Evolutionary conservation across 1,284 basidiomycete genomes (phyloP), one percentile per base, ranked within the genome.

Genomic region (Austroboletus novae-zelandiae): DNA sequence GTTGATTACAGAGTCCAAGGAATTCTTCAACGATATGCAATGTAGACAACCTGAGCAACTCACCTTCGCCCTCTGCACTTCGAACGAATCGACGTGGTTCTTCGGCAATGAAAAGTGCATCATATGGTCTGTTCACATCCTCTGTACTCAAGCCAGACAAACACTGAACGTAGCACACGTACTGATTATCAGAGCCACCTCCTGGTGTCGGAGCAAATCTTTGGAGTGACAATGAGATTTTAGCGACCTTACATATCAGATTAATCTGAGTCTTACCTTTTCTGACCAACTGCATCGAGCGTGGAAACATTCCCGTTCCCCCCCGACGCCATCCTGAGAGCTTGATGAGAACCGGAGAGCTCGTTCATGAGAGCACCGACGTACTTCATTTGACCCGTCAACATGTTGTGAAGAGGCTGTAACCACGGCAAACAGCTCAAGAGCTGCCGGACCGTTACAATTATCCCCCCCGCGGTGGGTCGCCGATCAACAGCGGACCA

Each of bases 401-500:
- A 14, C 35, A 36, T 3, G 15, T 48, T 41, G 13, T 11, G 15
- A 13, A 54, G 47, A 9, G 43, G 37, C 1, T 8, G 30, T 3
- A 20, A 35, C 13, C 1, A 10, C 2, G 29, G 37, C 8, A 14
- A 49, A 32, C 20, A 1, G 3, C 9, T 30, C 37, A 50, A 35
- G 17, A 53, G 39, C 5, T 4, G 30, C 18, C 23, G 13, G n/a
- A 54, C 15, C 2, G 18, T 18, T 9, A 17, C 2, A 8, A 40
- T 31, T 10, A 48, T 27, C 18, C 0, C 31, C 3, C 29, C 41
- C 20, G 23, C 25, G 2, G 32, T 1, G 5, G 49, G 55, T 14
- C 55, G 44, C 11, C 36, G 20, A 14, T 45, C 32, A 3, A 32
- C 10, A 9, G 20, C 1, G 3, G 36, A 48, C 54, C 54, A 55